These are phyloP conservation scores for Citrus maxima DNA, from an alignment of 345 rosid genomes.

Conservation along the genomic window DNA sequence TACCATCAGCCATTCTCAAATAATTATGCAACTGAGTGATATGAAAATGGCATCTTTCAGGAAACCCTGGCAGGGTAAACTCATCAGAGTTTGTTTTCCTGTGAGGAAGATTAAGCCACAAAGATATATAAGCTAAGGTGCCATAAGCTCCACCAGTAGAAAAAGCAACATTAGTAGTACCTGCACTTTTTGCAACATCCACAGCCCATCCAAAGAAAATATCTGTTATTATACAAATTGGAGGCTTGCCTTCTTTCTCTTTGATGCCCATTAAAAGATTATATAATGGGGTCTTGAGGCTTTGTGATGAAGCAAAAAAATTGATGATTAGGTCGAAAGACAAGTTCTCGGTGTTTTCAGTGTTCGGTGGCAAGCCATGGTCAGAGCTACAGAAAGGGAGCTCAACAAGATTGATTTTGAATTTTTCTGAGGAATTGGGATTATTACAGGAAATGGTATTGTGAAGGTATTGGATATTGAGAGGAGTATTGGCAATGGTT, in stretches of 20 bases:
- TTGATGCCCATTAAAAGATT: slow-evolving; percentile 20
- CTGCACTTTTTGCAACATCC: slow-evolving; percentile 31
- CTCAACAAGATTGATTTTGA: slow-evolving; percentile 25
- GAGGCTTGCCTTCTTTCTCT: slow-evolving; percentile 28
- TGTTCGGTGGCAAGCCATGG: slow-evolving; percentile 41
- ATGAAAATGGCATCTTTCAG: slow-evolving; percentile 37
- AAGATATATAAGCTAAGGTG: slow-evolving; percentile 30
- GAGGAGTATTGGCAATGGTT: slow-evolving; percentile 45
- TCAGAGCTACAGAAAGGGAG: slow-evolving; percentile 36
- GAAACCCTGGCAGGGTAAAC: slow-evolving; percentile 45
- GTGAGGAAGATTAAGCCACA: slow-evolving; percentile 54
- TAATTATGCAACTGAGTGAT: slow-evolving; percentile 31
- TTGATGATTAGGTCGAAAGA: slow-evolving; percentile 19
- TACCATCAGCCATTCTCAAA: slow-evolving; percentile 36
- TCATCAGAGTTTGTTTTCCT: slow-evolving; percentile 22
- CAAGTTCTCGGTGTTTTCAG: slow-evolving; percentile 43
- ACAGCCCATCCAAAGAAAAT: slow-evolving; percentile 41
- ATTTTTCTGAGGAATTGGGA: background rate
- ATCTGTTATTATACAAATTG: slow-evolving; percentile 43
- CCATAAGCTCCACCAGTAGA: slow-evolving; percentile 46
- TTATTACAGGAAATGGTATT: slow-evolving; percentile 5
- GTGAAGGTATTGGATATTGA: slow-evolving; percentile 33
- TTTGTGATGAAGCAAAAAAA: slow-evolving; percentile 16
- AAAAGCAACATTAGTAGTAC: slow-evolving; percentile 30
- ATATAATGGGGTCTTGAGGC: slow-evolving; percentile 27